Base-by-base conservation (phyloP, 108 stramenopile species). In the Stephanodiscus minutulus region DNA sequence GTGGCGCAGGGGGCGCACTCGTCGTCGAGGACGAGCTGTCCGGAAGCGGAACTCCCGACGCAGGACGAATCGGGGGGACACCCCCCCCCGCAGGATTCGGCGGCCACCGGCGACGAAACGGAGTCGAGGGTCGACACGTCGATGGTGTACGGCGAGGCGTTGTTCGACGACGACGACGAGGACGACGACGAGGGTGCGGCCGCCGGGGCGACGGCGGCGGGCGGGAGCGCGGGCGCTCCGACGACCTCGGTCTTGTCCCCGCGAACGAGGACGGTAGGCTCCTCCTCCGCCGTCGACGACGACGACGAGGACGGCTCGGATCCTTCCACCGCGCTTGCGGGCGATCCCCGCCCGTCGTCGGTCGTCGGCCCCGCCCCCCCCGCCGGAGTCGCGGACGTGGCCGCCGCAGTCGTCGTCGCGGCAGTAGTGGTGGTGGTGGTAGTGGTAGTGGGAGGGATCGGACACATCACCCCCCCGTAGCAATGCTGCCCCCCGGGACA, bases 171-270 rank as follows among this genome's bases (percentile, higher is more conserved):
- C n/a, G n/a, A n/a, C n/a, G n/a, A n/a, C n/a, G 53, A 49, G 28
- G 53, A 21, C 47, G 62, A 39, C 22, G 20, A 35, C 28, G 37
- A 63, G 20, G 55, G 52, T 0, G 47, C 22, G 24, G 66, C 27
- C 7, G 25, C 27, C 24, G 50, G 36, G 18, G 21, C 1, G 15
- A 20, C 22, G 27, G 17, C 9, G 24, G 52, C 25, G 15, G 39
- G 50, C 7, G 36, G 60, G 13, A 11, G n/a, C 21, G 43, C 18
- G 27, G 73, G 48, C 10, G 66, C 31, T 0, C 75, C 74, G 21
- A 76, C 68, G 46, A 76, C 61, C 31, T 68, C 62, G 9, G 75
- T 48, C 61, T 76, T 76, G 67, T 76, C 75, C 36, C 68, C 68
- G 2, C 62, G 53, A 21, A 21, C 72, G 21, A 35, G 12, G 15